Base-by-base conservation (phyloP, 2,329 filamentous ascomycete genomes). In the Talaromyces sp. region DNA sequence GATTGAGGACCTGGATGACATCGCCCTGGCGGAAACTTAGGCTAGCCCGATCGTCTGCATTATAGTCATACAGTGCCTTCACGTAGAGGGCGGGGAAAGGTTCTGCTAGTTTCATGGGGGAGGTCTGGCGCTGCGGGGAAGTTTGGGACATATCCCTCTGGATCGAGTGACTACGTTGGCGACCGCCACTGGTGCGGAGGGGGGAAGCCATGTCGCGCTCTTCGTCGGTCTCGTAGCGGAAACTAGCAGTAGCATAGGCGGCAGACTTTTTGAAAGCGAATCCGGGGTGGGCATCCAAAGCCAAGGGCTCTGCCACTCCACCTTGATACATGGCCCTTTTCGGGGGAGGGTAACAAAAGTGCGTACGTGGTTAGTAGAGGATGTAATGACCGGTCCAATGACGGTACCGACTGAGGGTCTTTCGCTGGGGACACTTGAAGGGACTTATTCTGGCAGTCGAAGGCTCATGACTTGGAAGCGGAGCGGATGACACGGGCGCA, bases 1-100 rank as follows among this genome's bases (percentile, higher is more conserved):
- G 93, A 55, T 94, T 99, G 67, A 99, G 93, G 67, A 99, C 94
- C 77, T 97, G 93, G 68, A 99, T 99, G 65, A 97, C 86, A 76
- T 99, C 94, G 69, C 94, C 94, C 73, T 96, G 89, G 67, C 91
- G 90, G 75, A 99, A 99, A 77, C 92, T 97, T 71, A 99, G 78
- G 77, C 92, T 97, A 50, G 93, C 97, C 67, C 91, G 87, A 76
- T 99, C 94, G 77, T 99, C 93, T 69, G 94, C 91, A 70, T 97
- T 91, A 79, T 97, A 99, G 79, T 97, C 91, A 80, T 97, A 99
- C 63, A 97, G 83, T 48, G 94, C 94, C 70, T 91, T 89, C 69
- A 99, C 94, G 72, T 94, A 97, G 80, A 97, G 70, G 50, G 80
- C 76, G 50, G 79, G 66, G 7, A 43, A 40, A 21, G 73, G 72